Evolutionary conservation across 2,329 filamentous ascomycete genomes (phyloP).

Genomic region (Lecanoromycetidae sp.): DNA sequence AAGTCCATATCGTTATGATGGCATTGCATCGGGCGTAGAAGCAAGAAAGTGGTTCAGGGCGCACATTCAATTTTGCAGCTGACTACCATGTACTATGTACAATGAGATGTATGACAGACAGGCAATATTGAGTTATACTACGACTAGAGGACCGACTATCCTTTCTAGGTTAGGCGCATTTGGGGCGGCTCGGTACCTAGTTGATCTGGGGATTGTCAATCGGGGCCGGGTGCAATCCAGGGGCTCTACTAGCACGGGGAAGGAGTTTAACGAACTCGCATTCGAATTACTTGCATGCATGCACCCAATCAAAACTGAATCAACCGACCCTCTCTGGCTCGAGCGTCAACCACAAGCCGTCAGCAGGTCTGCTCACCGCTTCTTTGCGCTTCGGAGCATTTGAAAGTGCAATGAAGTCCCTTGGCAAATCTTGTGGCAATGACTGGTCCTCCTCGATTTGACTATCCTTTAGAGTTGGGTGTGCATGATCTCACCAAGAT

Average conservation of each 20-base stretch:
- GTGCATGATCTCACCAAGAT: too few species aligned
- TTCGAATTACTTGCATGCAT: slow-evolving; percentile 2
- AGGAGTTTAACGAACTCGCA: too few species aligned
- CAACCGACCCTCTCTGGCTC: not conserved
- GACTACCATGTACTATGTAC: not conserved
- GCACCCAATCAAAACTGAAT: not conserved
- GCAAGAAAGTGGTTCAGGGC: not conserved
- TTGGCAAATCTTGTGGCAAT: not conserved
- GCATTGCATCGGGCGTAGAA: too few species aligned
- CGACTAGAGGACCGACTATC: too few species aligned
- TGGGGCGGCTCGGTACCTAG: too few species aligned
- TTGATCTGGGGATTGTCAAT: too few species aligned
- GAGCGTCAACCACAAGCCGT: not conserved
- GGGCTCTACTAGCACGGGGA: too few species aligned
- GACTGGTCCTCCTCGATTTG: not conserved
- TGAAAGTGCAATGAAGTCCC: not conserved
- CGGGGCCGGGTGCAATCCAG: too few species aligned
- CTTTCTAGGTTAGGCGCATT: too few species aligned
- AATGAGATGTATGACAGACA: too few species aligned
- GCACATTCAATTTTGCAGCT: not conserved
- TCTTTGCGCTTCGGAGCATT: not conserved
- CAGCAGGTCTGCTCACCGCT: slow-evolving; percentile 4
- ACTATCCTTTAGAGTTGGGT: too few species aligned
- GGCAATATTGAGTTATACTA: too few species aligned
- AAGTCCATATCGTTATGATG: not conserved